Conservation (phyloP, 495 filamentous ascomycete species). For the Podospora pseudopauciseta region DNA sequence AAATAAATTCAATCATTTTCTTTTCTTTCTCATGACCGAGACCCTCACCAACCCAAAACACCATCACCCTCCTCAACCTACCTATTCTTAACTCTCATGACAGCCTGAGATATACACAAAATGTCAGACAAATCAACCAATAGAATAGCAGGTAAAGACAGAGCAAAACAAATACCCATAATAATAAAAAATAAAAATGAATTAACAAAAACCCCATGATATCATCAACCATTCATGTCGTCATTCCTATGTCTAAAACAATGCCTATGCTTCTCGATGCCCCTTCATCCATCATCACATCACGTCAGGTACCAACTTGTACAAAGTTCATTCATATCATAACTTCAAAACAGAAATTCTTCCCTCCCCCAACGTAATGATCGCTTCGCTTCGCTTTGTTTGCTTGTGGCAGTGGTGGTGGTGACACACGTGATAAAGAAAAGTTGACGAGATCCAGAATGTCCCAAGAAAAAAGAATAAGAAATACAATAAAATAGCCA, state of each 20-base stretch:
- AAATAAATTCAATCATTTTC: too few relatives aligned
- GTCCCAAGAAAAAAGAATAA: background rate
- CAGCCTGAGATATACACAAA: background rate
- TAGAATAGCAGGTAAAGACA: background rate
- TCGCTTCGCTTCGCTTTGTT: background rate
- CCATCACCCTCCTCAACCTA: background rate
- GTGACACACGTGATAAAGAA: background rate
- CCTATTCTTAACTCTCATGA: background rate
- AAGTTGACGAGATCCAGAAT: background rate
- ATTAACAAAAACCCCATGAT: background rate
- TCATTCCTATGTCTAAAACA: background rate
- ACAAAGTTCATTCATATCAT: background rate
- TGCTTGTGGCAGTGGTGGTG: background rate
- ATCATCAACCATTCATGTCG: background rate
- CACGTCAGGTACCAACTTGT: background rate
- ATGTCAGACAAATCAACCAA: background rate
- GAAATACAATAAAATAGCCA: background rate
- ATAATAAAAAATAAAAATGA: background rate
- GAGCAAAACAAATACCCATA: background rate
- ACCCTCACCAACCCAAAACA: too few relatives aligned
- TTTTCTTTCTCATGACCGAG: too few relatives aligned
- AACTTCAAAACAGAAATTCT: background rate
- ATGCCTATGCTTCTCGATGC: background rate
- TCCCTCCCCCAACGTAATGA: background rate
- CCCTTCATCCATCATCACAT: too few relatives aligned